Percentiles rank a stretch among this genome's conserved stretches.
Evolutionary conservation across 2,329 filamentous ascomycete species (phyloP).

Genomic region (Elsinoe necatrix): DNA sequence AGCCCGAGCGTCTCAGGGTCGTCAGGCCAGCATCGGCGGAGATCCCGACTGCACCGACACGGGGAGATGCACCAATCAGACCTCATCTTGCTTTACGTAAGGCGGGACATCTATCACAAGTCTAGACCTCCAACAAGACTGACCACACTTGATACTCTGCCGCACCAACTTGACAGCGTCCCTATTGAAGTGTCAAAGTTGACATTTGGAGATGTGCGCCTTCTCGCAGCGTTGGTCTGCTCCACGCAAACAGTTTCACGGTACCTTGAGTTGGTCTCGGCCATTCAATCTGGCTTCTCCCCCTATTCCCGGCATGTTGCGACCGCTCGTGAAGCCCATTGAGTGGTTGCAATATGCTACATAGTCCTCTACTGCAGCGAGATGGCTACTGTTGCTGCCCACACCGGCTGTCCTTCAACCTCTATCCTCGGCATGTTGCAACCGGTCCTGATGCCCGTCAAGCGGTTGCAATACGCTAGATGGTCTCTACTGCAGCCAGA

Average conservation of each 20-base stretch:
- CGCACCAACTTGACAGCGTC: not conserved
- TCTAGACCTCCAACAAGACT: not conserved
- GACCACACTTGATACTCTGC: not conserved
- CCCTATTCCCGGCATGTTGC: not conserved
- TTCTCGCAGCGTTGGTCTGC: not conserved
- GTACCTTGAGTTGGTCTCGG: not conserved
- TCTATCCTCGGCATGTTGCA: not conserved
- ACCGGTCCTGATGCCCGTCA: not conserved
- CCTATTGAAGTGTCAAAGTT: not conserved
- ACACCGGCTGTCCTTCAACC: not conserved
- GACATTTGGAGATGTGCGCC: not conserved
- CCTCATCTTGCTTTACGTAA: not conserved
- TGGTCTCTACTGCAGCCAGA: not conserved
- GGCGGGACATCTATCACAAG: not conserved
- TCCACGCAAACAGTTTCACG: not conserved
- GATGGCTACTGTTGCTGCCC: not conserved
- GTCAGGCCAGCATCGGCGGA: not conserved
- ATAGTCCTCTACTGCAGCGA: not conserved
- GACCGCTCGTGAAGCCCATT: not conserved
- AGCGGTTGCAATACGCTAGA: not conserved
- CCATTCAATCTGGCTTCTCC: not conserved
- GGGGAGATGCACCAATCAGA: not conserved
- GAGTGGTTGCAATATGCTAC: not conserved
- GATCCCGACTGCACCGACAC: not conserved
- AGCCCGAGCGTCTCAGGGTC: not conserved